Base-by-base conservation (phyloP, 192 early-diverging fungal genomes). In the Podila epigama region DNA sequence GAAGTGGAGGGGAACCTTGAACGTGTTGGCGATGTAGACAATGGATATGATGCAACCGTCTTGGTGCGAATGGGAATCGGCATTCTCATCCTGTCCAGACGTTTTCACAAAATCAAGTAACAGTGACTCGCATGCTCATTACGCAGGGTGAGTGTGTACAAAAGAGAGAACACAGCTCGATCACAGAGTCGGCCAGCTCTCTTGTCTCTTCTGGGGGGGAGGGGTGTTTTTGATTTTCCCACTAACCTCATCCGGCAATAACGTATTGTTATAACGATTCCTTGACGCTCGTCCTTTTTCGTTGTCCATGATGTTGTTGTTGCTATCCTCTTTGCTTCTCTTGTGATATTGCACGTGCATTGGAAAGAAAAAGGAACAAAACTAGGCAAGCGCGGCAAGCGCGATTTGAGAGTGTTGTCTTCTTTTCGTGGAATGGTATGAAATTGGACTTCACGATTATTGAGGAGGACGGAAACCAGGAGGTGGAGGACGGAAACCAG, bases 1-100 rank as follows among this genome's bases (percentile, higher is more conserved):
- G n/a, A n/a, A n/a, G n/a, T n/a, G n/a, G n/a, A n/a, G n/a, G n/a
- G n/a, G n/a, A n/a, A n/a, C n/a, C n/a, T n/a, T n/a, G n/a, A n/a
- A n/a, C n/a, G n/a, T n/a, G n/a, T n/a, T n/a, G n/a, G n/a, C n/a
- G n/a, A n/a, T n/a, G n/a, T n/a, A n/a, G n/a, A n/a, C n/a, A n/a
- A n/a, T n/a, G n/a, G n/a, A n/a, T n/a, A n/a, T n/a, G n/a, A n/a
- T n/a, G n/a, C n/a, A n/a, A n/a, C n/a, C n/a, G n/a, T 37, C 0
- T n/a, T 18, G n/a, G 44, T 25, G 29, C 2, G 20, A 48, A 63
- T 34, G 12, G 35, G 34, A 36, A 63, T 34, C 15, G 37, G 22
- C 13, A 51, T 69, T 69, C 58, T 13, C 42, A 72, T 72, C 50
- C 34, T 60, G 61, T 18, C 70, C 37, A 29, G 70, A 63, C 70